A percentile compares a stretch with the other conserved stretches of the same genome.
phyloP scores from a whole-genome alignment of 2,329 filamentous ascomycete species.

The Verticillium longisporum region DNA sequence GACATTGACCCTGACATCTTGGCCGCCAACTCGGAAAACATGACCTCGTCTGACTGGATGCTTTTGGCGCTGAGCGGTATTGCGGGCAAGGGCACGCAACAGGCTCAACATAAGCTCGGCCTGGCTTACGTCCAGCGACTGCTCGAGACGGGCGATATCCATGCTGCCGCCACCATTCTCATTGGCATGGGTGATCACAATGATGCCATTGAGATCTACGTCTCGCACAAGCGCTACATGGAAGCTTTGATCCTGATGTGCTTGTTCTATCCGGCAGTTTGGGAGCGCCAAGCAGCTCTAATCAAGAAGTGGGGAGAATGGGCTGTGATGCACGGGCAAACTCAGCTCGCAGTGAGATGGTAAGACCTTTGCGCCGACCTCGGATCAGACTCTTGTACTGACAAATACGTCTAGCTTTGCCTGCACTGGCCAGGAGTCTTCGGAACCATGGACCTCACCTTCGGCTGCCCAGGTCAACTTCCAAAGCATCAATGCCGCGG shows the following conservation, averaged over 20 bases:
- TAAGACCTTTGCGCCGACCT: constrained; percentile 19
- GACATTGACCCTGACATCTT: constrained; percentile 78
- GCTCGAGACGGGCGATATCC: constrained; percentile 81
- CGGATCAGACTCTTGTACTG: not conserved
- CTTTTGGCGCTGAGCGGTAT: constrained; percentile 85
- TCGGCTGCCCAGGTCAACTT: constrained; percentile 59
- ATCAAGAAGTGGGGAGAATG: constrained; percentile 93
- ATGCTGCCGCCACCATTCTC: constrained; percentile 87
- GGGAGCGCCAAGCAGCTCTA: constrained; percentile 83
- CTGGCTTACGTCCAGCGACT: constrained; percentile 86
- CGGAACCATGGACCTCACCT: constrained; percentile 83
- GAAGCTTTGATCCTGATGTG: constrained; percentile 87
- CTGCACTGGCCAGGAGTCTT: constrained; percentile 78
- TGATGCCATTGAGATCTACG: constrained; percentile 93
- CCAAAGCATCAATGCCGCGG: constrained; percentile 42
- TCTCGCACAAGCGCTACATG: constrained; percentile 86
- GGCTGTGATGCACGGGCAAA: constrained; percentile 78
- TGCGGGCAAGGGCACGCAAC: constrained; percentile 47
- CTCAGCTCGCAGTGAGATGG: constrained; percentile 85
- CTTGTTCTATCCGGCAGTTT: constrained; percentile 74
- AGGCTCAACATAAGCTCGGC: constrained; percentile 82
- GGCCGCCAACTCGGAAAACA: constrained; percentile 73
- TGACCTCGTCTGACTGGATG: constrained; percentile 97
- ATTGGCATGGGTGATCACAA: constrained; percentile 87
- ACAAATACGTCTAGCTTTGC: constrained; percentile 54